Evolutionary conservation across 768 basidiomycete species (phyloP), one percentile per base, ranked within the genome.

Genomic region (Leucosporidium creatinivorum): DNA sequence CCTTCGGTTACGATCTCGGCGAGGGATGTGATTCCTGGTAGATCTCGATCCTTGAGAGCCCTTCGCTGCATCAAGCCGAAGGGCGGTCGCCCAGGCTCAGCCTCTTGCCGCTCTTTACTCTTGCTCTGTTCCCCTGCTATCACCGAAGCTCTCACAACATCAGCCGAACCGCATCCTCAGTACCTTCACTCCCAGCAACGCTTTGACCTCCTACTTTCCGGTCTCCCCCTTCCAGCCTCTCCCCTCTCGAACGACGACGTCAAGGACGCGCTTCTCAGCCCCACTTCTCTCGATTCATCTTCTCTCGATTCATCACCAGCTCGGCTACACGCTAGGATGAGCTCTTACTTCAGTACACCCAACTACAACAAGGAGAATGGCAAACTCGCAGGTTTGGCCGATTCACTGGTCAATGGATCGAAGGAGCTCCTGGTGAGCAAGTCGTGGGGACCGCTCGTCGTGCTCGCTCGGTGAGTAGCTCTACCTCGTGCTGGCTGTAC

Each of bases 391-490:
- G 36, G 21, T 4, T n/a, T 58, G 18, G 65, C 51, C 28, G 58
- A 60, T 39, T 28, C 30, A 17, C 21, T 55, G 36, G 33, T 39
- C 23, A 50, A 61, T 25, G 39, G 57, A 13, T 33, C 30, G 25
- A 66, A 66, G 48, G 65, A 66, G 52, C 12, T 52, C 21, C 17
- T 66, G 4, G 58, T 66, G 6, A 31, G 19, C 21, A 49, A 47
- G 26, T 26, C 56, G 4, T 60, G 65, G 65, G 58, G 65, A 21
- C 58, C 65, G 10, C 33, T 66, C 25, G 65, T 66, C n/a, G 51
- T 60, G 4, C n/a, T 63, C 1, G 62, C 62, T 49, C 25, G 59
- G 59, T 60, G 28, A 60, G 59, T 39, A 21, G 8, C 26, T 15
- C 12, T 26, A 12, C 2, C 56, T 36, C 2, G 31, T n/a, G 26